These are phyloP conservation scores for Tylopilus cervinicoccineus DNA, from an alignment of 768 basidiomycete genomes.

Conservation along the genomic window DNA sequence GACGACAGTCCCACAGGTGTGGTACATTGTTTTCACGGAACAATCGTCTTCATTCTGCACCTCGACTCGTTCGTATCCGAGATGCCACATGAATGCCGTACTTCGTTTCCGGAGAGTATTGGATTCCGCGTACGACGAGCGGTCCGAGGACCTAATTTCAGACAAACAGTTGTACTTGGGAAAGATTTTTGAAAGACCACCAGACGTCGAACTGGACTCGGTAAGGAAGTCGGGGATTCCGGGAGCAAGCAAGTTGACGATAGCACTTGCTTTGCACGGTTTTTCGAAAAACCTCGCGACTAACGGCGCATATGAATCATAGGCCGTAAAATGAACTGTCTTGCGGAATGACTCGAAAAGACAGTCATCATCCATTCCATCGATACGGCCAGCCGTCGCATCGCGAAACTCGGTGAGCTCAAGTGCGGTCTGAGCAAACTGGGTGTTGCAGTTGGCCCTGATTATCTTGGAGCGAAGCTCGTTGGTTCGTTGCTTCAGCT, in stretches of 20 bases:
- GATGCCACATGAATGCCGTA: not conserved
- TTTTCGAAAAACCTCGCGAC: conserved; percentile 5
- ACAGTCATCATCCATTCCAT: not conserved
- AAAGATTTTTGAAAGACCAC: conserved; percentile 12
- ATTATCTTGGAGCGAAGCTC: not conserved
- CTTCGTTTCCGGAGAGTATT: not conserved
- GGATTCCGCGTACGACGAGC: not conserved
- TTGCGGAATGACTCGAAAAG: conserved; percentile 8
- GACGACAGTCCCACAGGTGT: not conserved
- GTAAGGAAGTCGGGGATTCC: conserved; percentile 12
- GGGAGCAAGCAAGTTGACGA: conserved; percentile 10
- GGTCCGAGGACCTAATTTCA: not conserved
- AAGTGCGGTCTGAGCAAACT: conserved; percentile 2
- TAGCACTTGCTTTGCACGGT: not conserved
- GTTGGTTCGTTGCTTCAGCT: not conserved
- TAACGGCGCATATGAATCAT: conserved; percentile 14
- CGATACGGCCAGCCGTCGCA: not conserved
- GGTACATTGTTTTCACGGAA: not conserved
- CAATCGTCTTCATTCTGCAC: not conserved
- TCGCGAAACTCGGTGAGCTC: conserved; percentile 2
- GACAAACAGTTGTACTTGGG: conserved; percentile 5
- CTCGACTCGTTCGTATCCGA: not conserved
- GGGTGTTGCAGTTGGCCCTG: conserved; percentile 1
- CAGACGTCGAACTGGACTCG: conserved; percentile 15
- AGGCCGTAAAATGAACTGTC: conserved; percentile 9